Percentiles rank a stretch among this genome's conserved stretches.
phyloP scores from a whole-genome alignment of 768 basidiomycete species.

The Cystobasidium ongulense region DNA sequence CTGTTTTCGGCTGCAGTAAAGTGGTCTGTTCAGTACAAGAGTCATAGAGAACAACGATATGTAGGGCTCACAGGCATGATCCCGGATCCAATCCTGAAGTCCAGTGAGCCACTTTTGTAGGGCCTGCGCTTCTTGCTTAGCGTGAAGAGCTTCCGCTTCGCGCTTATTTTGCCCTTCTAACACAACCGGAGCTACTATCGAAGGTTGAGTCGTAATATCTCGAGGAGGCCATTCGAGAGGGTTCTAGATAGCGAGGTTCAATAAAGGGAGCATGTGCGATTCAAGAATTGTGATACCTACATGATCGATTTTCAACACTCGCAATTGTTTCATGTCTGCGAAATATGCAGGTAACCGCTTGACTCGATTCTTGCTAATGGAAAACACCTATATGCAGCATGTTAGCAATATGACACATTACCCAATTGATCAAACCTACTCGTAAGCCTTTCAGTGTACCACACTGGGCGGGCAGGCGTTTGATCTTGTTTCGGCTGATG shows the following conservation, averaged over 20 bases:
- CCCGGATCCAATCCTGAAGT: slow-evolving; percentile 67
- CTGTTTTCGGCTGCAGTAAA: background rate
- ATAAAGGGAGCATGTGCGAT: background rate
- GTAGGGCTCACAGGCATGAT: slow-evolving; percentile 41
- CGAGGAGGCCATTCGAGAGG: slow-evolving; percentile 88
- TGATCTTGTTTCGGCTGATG: slow-evolving; percentile 84
- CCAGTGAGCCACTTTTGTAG: slow-evolving; percentile 65
- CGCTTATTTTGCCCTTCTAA: background rate
- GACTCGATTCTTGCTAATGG: slow-evolving; percentile 75
- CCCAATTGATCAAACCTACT: slow-evolving; percentile 48
- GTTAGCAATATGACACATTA: slow-evolving; percentile 46
- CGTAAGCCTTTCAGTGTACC: slow-evolving; percentile 69
- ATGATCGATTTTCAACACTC: slow-evolving; percentile 73
- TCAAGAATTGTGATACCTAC: background rate
- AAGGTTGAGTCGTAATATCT: slow-evolving; percentile 44
- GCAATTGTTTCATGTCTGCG: slow-evolving; percentile 60
- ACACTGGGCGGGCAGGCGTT: slow-evolving; percentile 65
- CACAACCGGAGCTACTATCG: background rate
- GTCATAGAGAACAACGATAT: background rate
- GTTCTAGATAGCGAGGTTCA: slow-evolving; percentile 49
- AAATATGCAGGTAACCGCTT: slow-evolving; percentile 70
- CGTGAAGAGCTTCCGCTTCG: background rate
- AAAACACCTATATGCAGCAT: slow-evolving; percentile 55
- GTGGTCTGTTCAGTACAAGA: background rate
- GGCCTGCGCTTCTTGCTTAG: slow-evolving; percentile 49